Base-by-base conservation (phyloP, 2,329 filamentous ascomycete species). In the Stagonosporopsis cucurbitacearum region DNA sequence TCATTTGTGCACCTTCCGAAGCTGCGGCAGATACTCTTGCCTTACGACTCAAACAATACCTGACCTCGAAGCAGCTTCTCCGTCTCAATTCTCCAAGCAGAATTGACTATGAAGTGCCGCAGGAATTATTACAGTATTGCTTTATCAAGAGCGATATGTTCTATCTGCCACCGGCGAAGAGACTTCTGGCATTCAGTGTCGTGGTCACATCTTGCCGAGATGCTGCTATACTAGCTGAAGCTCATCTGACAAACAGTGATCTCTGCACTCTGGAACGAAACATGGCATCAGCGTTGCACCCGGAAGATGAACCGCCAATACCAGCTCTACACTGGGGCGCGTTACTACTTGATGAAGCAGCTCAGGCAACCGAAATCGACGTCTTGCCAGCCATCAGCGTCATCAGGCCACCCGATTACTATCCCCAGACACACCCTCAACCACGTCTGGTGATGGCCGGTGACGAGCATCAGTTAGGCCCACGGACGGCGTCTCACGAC, bases 1-100 rank as follows among this genome's bases (percentile, higher is more conserved):
- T 81, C 4, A 66, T 80, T 6, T 80, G 77, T 55, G 78, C 78
- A 12, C 78, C 79, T 20, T 80, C 78, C n/a, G 77, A 80, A 50
- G 72, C 76, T 22, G 78, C 79, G 17, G 77, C 78, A n/a, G 78
- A 80, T 58, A 79, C 74, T 4, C 65, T 81, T 5, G 73, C 77
- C 26, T 59, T 76, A 17, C 70, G 78, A 12, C 64, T 81, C n/a
- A 69, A 68, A 28, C 30, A 60, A 11, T 72, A 78, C 43, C 64
- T 81, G 4, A 63, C 62, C 15, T 71, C 69, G 6, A 58, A 65
- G n/a, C 68, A 77, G 32, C 63, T 80, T 15, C 70, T 81, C n/a
- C 70, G 79, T 30, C 68, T 80, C 23, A 79, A 80, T 47, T 66
- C 73, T 7, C 74, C 73, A 7, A 71, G 72, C 26, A 68, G 79